These are phyloP conservation scores for Casuarina glauca DNA, from an alignment of 306 rosid species.

Conservation along the genomic window DNA sequence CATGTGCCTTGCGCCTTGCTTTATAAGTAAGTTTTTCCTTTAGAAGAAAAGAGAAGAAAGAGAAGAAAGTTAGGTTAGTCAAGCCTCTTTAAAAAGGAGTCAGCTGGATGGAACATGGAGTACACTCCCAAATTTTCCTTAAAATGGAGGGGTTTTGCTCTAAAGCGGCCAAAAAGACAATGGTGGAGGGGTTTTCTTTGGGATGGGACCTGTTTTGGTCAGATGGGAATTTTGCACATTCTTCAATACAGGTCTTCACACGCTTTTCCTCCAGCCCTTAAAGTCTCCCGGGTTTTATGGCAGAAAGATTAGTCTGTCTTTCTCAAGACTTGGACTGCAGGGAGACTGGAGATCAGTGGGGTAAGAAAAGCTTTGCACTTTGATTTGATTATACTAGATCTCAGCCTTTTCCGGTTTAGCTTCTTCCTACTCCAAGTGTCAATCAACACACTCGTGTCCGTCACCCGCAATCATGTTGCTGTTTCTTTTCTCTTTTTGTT, in stretches of 20 bases:
- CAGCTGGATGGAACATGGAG: constrained; percentile 27
- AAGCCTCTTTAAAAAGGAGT: constrained; percentile 63
- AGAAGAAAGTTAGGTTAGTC: constrained; percentile 61
- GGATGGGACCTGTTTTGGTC: constrained; percentile 28
- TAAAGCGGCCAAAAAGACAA: constrained; percentile 17
- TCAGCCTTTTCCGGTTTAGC: constrained; percentile 38
- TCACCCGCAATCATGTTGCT: constrained; percentile 10
- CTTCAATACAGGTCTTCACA: constrained; percentile 54
- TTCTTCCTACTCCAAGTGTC: constrained; percentile 34
- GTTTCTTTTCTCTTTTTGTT: not conserved
- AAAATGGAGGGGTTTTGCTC: constrained; percentile 27
- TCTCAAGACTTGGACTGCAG: constrained; percentile 71
- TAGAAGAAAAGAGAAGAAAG: constrained; percentile 24
- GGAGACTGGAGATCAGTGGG: constrained; percentile 30
- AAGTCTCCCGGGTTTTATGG: constrained; percentile 94
- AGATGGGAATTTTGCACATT: constrained; percentile 62
- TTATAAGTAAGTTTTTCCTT: constrained; percentile 28
- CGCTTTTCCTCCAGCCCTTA: constrained; percentile 45
- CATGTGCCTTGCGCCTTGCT: constrained; percentile 4
- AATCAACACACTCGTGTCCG: constrained; percentile 38
- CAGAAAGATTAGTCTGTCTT: constrained; percentile 62
- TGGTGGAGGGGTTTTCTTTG: constrained; percentile 18
- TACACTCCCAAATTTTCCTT: constrained; percentile 33
- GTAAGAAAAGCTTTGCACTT: constrained; percentile 27
- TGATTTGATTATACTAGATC: constrained; percentile 31